Base-by-base conservation (phyloP, 345 rosid species). In the Cardamine resedifolia region DNA sequence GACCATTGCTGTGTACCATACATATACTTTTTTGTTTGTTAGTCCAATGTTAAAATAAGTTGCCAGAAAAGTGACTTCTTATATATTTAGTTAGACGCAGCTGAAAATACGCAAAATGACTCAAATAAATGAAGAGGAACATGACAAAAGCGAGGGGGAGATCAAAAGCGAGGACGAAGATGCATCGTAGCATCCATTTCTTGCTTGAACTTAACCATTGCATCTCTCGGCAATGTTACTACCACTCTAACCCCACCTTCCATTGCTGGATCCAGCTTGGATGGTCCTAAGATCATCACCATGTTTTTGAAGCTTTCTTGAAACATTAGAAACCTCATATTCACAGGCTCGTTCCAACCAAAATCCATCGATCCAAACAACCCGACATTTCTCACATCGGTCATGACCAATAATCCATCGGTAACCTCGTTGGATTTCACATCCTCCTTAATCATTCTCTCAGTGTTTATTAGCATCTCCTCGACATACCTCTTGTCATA, bases 341-440 rank as follows among this genome's bases (percentile, higher is more conserved):
- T 82, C 49, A 80, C 80, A 4, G 77, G 51, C 6, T 68, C 83
- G 28, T 74, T 62, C 84, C 81, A 85, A 24, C 86, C 88, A 59
- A 85, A 85, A 77, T 85, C 86, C 2, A 74, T 62, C 16, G 64
- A 74, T 58, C 80, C 85, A 10, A 79, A 7, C 1, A 55, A 20
- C 4, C 81, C 78, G 15, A 85, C 18, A 19, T 73, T 79, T 36
- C 86, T 85, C 83, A 81, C 73, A 34, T 85, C 86, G 2, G 86
- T 81, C 55, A 79, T 20, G 15, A 71, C 45, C 73, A 81, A 79
- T 28, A 6, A 11, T 16, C 77, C 79, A 5, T 84, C 86, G 9
- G 3, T 31, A 4, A 60, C 55, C 24, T 67, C 69, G 48, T 71
- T 71, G 1, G 68, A 38, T 66, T 77, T 78, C 16, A 31, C 55